phyloP scores from a whole-genome alignment of 805 yeast genomes.

The Pichia kluyveri region DNA sequence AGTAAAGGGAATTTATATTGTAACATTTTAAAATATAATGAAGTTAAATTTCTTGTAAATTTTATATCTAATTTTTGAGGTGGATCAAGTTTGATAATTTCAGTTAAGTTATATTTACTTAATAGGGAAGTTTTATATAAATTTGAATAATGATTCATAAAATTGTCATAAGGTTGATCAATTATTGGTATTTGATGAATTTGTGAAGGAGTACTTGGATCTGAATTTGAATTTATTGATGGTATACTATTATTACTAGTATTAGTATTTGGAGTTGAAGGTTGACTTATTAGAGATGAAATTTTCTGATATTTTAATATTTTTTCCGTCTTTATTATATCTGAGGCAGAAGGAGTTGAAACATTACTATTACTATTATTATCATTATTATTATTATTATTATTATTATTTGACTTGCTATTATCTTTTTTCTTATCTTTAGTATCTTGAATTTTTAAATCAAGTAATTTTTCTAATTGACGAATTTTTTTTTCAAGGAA shows the following conservation, averaged over 20 bases:
- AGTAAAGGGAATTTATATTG: constrained; percentile 51
- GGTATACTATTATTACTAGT: neutral
- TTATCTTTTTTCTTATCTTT: neutral
- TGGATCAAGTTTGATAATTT: constrained; percentile 39
- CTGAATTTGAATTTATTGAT: neutral
- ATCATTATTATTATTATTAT: neutral
- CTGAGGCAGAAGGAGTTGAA: neutral
- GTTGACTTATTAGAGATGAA: constrained; percentile 12
- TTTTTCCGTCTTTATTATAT: constrained; percentile 3
- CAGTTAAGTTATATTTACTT: constrained; percentile 38
- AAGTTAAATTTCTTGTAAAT: constrained; percentile 40
- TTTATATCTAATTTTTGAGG: constrained; percentile 42
- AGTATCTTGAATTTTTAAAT: constrained; percentile 9
- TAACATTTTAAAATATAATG: constrained; percentile 45
- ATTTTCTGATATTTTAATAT: constrained; percentile 23
- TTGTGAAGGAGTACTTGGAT: neutral
- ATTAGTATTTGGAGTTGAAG: neutral
- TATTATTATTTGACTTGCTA: neutral
- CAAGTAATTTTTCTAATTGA: constrained; percentile 40
- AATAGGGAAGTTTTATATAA: constrained; percentile 20
- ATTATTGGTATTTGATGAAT: constrained; percentile 1
- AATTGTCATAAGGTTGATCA: constrained; percentile 15
- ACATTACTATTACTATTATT: neutral
- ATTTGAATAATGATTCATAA: constrained; percentile 11
- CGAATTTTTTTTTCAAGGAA: constrained; percentile 47